Base-by-base conservation (phyloP, 352 stramenopile species). In the Pythium dissimile region DNA sequence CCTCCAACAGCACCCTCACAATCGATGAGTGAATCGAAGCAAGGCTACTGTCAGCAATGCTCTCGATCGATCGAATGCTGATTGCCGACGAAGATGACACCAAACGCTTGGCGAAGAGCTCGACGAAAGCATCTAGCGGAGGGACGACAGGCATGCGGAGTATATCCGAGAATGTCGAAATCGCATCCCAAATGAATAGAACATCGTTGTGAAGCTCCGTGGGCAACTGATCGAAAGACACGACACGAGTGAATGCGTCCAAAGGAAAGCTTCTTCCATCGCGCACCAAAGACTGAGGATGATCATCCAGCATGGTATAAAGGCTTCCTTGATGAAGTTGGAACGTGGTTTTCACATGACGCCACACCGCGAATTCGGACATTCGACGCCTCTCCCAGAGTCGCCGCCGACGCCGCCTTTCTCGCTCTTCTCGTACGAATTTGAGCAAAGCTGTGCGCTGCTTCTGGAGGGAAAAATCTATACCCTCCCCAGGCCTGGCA, bases 161-260 rank as follows among this genome's bases (percentile, higher is more conserved):
- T 20, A 72, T 77, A 58, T 92, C 76, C 3, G 80, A 74, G 53
- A 92, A 92, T 6, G 77, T 88, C 11, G 80, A 85, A 38, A 92
- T 69, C 18, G 85, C 80, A 55, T 92, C 82, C 82, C 82, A 92
- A 11, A 84, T 69, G 47, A 89, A 92, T 11, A 92, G 55, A 45
- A 92, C 52, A 62, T 92, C 82, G 11, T 51, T 46, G 24, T 80
- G 76, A 46, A 64, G 54, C 57, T 82, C 76, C 3, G 21, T 21
- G 12, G 79, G 77, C 12, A 89, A 37, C 10, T 62, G 15, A 2
- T 72, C 57, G 12, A 92, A 49, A 44, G 82, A 79, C 18, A 47
- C 46, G 6, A 72, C 63, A 39, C 60, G 28, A 24, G 50, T 75
- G 8, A 83, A 54, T 2, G 72, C 45, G 27, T 75, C 66, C 1